These are phyloP conservation scores for Dryadomyces sulphureus DNA, from an alignment of 2,329 filamentous ascomycete species.

Conservation along the genomic window DNA sequence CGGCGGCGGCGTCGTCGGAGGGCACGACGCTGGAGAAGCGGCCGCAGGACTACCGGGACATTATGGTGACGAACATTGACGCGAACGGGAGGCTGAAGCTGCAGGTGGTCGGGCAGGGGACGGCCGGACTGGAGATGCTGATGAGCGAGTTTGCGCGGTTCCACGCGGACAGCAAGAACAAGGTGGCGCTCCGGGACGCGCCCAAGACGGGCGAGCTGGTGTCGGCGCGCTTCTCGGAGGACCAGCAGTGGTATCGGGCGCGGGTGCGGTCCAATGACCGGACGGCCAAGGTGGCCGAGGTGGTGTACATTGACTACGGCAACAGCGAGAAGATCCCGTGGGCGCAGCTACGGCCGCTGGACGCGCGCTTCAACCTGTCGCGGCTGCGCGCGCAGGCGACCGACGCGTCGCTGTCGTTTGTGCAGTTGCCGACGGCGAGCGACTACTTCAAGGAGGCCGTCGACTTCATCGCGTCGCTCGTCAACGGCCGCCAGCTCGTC, in stretches of 20 bases:
- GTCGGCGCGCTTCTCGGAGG: slow-evolving; percentile 76
- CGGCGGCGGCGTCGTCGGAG: slow-evolving; percentile 34
- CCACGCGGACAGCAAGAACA: slow-evolving; percentile 74
- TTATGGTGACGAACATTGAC: slow-evolving; percentile 84
- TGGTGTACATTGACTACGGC: slow-evolving; percentile 91
- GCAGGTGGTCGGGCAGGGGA: slow-evolving; percentile 79
- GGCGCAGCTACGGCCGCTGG: slow-evolving; percentile 68
- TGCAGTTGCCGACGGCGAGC: slow-evolving; percentile 63
- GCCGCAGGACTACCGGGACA: slow-evolving; percentile 73
- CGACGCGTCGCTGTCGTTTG: slow-evolving; percentile 74
- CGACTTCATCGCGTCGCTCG: slow-evolving; percentile 58
- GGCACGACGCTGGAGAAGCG: slow-evolving; percentile 46
- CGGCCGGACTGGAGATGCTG: slow-evolving; percentile 67
- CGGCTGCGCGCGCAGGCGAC: slow-evolving; percentile 78
- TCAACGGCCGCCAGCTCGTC: slow-evolving; percentile 63
- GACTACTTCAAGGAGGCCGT: slow-evolving; percentile 79
- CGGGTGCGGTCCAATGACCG: slow-evolving; percentile 87
- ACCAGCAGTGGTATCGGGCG: slow-evolving; percentile 89
- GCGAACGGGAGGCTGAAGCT: slow-evolving; percentile 71
- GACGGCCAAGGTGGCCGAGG: slow-evolving; percentile 72
- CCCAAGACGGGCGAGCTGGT: slow-evolving; percentile 89
- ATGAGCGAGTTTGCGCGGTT: slow-evolving; percentile 88
- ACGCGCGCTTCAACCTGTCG: slow-evolving; percentile 62
- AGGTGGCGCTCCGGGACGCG: slow-evolving; percentile 52
- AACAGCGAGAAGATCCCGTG: slow-evolving; percentile 85